Evolutionary conservation across 768 basidiomycete genomes (phyloP), one percentile per base, ranked within the genome.

Genomic region (Kwoniella heveanensis): DNA sequence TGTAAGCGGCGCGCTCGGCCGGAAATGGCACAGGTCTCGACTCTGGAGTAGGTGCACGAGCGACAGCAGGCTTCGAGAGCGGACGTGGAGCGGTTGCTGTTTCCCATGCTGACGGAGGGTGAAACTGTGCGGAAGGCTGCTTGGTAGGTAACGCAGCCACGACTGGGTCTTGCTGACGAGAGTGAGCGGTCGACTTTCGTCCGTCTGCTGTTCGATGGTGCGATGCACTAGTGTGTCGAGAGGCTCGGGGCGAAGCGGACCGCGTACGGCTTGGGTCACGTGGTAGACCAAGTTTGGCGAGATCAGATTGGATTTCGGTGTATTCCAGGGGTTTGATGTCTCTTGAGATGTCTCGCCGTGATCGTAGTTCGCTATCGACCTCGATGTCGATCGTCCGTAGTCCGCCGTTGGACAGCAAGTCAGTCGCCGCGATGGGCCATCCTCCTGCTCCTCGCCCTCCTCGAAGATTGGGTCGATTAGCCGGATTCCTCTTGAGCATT

Each of bases 391-490:
- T 37, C 13, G 70, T 44, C 12, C 50, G 29, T 15, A 59, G 39
- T 26, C 54, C 47, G 15, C 56, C 50, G 21, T 61, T 64, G 12
- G 69, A 70, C 21, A 72, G 30, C 21, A 72, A 54, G 32, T 54
- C n/a, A 1, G 57, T 54, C 30, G 58, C 61, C 36, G 64, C 51
- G 24, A 72, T 25, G 9, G 24, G 32, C 73, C 73, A 75, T 8
- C 73, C 73, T 12, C 71, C 73, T 8, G 67, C 73, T 26, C 71
- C 73, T 9, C 60, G 39, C 10, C 71, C 71, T 37, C 50, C 62
- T 8, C 69, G 64, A 1, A 68, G 30, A 7, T 10, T 46, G 2
- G 66, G 66, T 27, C 44, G 36, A 7, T 27, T 58, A 27, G 22
- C 25, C n/a, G 68, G 60, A 12, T 22, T 27, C 0, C 65, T 60